These are phyloP conservation scores for Pouteria campechiana DNA, from an alignment of 179 eudicot species.

Conservation along the genomic window DNA sequence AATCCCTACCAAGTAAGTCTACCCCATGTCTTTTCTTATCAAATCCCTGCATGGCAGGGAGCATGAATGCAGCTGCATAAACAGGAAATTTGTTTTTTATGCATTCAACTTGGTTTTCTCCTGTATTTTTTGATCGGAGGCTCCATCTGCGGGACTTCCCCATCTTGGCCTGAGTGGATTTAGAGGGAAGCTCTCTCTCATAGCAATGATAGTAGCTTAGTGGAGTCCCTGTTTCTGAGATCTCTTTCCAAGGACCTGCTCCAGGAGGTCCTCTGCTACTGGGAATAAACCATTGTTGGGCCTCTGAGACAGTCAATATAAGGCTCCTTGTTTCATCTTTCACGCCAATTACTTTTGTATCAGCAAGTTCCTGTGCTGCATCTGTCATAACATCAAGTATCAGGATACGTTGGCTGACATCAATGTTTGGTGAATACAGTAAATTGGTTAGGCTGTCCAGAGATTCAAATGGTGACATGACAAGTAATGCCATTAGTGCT, in stretches of 20 bases:
- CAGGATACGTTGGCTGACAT: conserved; percentile 81
- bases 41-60: conserved; percentile 88
- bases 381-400: conserved; percentile 87
- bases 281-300: conserved; percentile 83
- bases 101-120: conserved; percentile 32
- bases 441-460: conserved; percentile 55
- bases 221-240: conserved; percentile 41
- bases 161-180: conserved; percentile 32
- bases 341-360: conserved; percentile 29
- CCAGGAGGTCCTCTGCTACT: conserved; percentile 60
- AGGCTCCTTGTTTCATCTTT: conserved; percentile 31
- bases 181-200: conserved; percentile 77
- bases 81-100: conserved; percentile 72
- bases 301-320: conserved; percentile 45
- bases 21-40: conserved; percentile 96
- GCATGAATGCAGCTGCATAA: conserved; percentile 93
- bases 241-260: conserved; percentile 82
- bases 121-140: conserved; percentile 13
- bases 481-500: conserved; percentile 69
- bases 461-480: conserved; percentile 66
- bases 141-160: conserved; percentile 87
- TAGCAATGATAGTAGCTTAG: conserved; percentile 66
- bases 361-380: conserved; percentile 83
- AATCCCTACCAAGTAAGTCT: conserved; percentile 90
- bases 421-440: conserved; percentile 73